A percentile compares a stretch with the other conserved stretches of the same genome.
Conservation (phyloP, 805 yeast species). For the Candida manassasensis region DNA sequence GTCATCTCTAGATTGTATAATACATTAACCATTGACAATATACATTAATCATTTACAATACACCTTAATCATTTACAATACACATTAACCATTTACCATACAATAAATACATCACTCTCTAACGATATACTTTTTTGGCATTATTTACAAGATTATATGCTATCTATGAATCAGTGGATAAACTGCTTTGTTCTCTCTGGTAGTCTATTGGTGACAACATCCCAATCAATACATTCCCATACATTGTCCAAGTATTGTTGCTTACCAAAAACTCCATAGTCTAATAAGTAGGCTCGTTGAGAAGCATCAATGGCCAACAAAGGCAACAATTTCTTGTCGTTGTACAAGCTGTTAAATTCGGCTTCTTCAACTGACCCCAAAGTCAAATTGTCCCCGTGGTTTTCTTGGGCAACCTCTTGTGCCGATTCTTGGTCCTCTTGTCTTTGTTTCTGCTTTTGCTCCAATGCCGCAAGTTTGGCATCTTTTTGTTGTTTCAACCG, state of each 20-base stretch:
- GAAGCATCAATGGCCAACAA: conserved; percentile 68
- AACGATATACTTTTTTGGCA: not conserved
- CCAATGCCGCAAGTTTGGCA: conserved; percentile 25
- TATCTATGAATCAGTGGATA: conserved; percentile 10
- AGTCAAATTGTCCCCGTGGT: conserved; percentile 16
- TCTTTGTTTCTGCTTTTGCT: conserved; percentile 21
- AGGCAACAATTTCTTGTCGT: conserved; percentile 47
- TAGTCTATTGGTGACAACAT: conserved; percentile 32
- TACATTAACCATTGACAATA: too few relatives aligned
- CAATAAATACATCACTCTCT: not conserved
- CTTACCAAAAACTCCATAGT: conserved; percentile 68
- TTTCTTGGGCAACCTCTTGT: conserved; percentile 2
- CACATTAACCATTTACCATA: not conserved
- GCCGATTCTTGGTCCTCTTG: conserved; percentile 3
- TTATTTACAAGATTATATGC: conserved; percentile 1
- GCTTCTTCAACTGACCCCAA: conserved; percentile 41
- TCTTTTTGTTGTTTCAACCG: conserved; percentile 35
- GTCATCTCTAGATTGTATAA: too few relatives aligned
- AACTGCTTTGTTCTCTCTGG: conserved; percentile 26
- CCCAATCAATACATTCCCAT: conserved; percentile 45
- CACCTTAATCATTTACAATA: not conserved
- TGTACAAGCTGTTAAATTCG: conserved; percentile 29
- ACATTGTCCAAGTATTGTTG: conserved; percentile 38
- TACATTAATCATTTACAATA: too few relatives aligned
- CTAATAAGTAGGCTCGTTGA: conserved; percentile 63